Base-by-base conservation (phyloP, 768 basidiomycete genomes). In the Filobasidium floriforme region DNA sequence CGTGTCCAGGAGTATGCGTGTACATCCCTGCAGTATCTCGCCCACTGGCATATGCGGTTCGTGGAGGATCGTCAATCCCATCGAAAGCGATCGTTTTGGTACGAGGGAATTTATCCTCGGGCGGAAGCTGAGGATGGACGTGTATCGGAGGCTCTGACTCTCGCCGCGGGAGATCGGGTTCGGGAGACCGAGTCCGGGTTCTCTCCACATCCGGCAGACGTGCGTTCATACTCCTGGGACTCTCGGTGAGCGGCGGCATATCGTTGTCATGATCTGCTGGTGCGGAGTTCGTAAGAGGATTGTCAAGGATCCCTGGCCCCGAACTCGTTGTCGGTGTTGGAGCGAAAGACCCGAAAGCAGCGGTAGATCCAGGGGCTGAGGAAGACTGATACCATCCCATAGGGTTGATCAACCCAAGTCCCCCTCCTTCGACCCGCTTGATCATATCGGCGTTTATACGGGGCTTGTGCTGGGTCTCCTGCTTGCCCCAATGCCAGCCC, bases 31-130 rank as follows among this genome's bases (percentile, higher is more conserved):
- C 19, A 24, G 24, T 41, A 46, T 60, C 49, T 24, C 41, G 18
- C 4, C 22, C 32, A 1, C 52, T 15, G 29, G 59, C 44, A 28
- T 61, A 22, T 26, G 57, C 60, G 41, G 44, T 46, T 61, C 63
- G 37, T 54, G 69, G 65, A 32, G 72, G 67, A 26, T 74, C 73
- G 4, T 62, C 66, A n/a, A 73, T 69, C 19, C 76, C 75, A 57
- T 74, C 76, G 46, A 80, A 80, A 10, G 78, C 79, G 63, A 80
- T 80, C 10, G 79, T 79, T 62, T 75, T 78, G 18, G 77, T 75
- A 18, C 77, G 69, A n/a, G 76, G 77, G 61, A 79, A 78, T 11
- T 69, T 69, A 41, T 79, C 65, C 40, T 66, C 65, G 5, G 59
- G 24, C 0, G 41, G 18, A 12, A 19, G 14, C 26, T 44, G 41